Conservation (phyloP, 139 green algal species). For the Tetradesmus lagerheimii region DNA sequence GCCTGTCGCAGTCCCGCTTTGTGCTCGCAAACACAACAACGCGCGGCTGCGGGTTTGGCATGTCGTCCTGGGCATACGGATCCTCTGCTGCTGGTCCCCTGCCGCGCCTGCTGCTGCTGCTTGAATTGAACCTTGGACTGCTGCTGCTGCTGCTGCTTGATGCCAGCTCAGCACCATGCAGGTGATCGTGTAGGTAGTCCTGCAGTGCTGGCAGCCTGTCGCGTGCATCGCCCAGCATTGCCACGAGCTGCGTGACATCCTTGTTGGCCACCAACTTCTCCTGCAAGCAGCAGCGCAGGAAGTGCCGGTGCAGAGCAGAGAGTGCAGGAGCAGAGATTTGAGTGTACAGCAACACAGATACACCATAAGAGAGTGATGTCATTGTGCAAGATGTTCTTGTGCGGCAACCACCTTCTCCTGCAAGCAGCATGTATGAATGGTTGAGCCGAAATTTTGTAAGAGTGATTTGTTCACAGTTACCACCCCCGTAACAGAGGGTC, state of each 20-base stretch:
- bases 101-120: neutral
- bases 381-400: no score
- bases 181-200: constrained; percentile 45
- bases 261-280: constrained; percentile 85
- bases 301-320: no score
- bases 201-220: constrained; percentile 40
- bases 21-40: constrained; percentile 85
- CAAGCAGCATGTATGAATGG: no score
- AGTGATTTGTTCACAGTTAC: no score
- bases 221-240: constrained; percentile 72
- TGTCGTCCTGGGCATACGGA: neutral
- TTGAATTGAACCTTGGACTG: neutral
- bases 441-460: no score
- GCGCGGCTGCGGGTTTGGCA: constrained; percentile 51
- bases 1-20: constrained; percentile 81
- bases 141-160: constrained; percentile 34
- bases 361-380: no score
- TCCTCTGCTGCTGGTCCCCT: neutral
- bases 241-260: constrained; percentile 84
- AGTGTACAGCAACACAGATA: no score
- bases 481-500: no score
- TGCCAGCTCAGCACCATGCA: constrained; percentile 27
- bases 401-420: no score
- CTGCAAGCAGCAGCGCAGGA: constrained; percentile 5
- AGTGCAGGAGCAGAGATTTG: no score